phyloP scores from a whole-genome alignment of 169 alveolate species.

The Theileria parva region DNA sequence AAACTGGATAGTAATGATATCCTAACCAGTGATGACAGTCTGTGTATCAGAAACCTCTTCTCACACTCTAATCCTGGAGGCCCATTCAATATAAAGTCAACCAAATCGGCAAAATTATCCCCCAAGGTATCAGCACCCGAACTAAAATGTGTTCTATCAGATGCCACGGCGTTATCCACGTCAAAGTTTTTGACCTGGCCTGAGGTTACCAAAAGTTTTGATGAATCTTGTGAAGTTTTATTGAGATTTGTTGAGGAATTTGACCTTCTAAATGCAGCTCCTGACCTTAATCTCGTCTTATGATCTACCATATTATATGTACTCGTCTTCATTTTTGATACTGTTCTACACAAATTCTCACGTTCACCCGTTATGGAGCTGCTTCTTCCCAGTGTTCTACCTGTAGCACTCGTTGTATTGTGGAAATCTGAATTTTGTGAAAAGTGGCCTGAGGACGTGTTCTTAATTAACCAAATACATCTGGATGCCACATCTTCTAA shows the following conservation, averaged over 20 bases:
- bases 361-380: neutral
- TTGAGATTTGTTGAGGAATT: slow-evolving; percentile 1
- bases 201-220: too few relatives aligned
- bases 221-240: too few relatives aligned
- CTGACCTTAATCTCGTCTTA: neutral
- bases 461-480: slow-evolving; percentile 46
- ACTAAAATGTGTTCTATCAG: too few relatives aligned
- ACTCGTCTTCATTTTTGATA: neutral
- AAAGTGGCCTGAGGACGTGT: neutral
- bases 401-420: neutral
- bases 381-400: neutral
- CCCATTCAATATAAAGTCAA: slow-evolving; percentile 40
- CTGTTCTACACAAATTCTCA: neutral
- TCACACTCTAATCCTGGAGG: slow-evolving; percentile 38
- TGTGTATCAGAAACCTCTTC: slow-evolving; percentile 14
- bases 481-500: slow-evolving; percentile 39
- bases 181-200: too few relatives aligned
- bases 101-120: slow-evolving; percentile 17
- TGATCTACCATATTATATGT: slow-evolving; percentile 2
- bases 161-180: too few relatives aligned
- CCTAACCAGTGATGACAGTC: slow-evolving; percentile 27
- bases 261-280: neutral
- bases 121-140: neutral
- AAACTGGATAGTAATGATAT: slow-evolving; percentile 39
- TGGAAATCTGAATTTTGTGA: neutral